Percentiles rank a stretch among this genome's conserved stretches.
Evolutionary conservation across 306 rosid species (phyloP).

Genomic region (Inga oerstediana): DNA sequence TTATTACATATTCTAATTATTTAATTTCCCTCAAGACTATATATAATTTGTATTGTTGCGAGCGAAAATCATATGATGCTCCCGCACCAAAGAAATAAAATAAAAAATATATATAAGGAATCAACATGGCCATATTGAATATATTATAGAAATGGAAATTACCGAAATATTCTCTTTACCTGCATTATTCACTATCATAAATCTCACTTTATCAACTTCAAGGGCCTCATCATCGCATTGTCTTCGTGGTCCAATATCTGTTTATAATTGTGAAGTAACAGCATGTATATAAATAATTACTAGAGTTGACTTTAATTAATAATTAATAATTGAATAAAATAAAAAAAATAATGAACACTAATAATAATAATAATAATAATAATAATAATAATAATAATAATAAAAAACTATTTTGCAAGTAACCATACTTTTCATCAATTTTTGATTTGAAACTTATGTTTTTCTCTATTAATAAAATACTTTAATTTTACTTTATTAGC

Average conservation of each 20-base stretch:
- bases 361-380: too few relatives aligned
- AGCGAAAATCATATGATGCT: background rate
- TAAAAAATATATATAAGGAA: too few relatives aligned
- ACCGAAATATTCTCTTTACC: background rate
- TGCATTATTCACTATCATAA: background rate
- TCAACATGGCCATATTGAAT: background rate
- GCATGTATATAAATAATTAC: background rate
- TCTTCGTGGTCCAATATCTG: constrained; percentile 85
- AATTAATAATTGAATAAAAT: background rate
- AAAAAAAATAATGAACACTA: background rate
- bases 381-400: too few relatives aligned
- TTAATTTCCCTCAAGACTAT: background rate
- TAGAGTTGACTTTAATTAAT: background rate
- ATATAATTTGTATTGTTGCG: background rate
- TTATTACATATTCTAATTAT: too few relatives aligned
- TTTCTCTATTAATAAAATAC: too few relatives aligned
- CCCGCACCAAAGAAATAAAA: background rate
- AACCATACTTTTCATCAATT: too few relatives aligned
- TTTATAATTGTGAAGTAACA: background rate
- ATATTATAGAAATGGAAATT: background rate
- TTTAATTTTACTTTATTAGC: too few relatives aligned
- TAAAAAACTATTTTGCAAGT: too few relatives aligned
- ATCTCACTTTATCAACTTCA: background rate
- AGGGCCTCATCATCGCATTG: background rate
- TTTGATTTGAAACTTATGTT: too few relatives aligned